Conservation (phyloP, 345 rosid species). For the Salix purpurea region DNA sequence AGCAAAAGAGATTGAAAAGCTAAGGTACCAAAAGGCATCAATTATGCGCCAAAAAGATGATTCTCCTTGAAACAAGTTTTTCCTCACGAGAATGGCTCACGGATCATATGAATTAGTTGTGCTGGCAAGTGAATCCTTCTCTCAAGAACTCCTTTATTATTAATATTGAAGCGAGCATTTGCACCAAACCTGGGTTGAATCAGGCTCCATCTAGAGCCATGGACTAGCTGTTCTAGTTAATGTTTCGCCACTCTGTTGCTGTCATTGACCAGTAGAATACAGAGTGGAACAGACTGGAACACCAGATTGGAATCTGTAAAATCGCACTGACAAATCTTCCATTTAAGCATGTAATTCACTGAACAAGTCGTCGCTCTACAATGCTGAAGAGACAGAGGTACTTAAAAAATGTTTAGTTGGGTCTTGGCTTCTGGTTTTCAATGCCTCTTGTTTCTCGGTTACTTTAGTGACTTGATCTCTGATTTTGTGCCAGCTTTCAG, state of each 20-base stretch:
- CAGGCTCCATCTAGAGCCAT: background rate
- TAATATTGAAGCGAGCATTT: background rate
- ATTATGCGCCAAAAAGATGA: conserved; percentile 35
- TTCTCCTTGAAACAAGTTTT: conserved; percentile 4
- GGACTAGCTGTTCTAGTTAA: background rate
- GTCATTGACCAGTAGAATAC: background rate
- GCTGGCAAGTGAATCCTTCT: background rate
- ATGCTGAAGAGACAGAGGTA: no score
- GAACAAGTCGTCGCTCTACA: no score
- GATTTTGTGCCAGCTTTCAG: no score
- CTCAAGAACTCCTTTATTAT: background rate
- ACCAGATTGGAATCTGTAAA: background rate
- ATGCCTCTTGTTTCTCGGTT: no score
- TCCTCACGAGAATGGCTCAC: background rate
- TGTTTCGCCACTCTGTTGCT: background rate
- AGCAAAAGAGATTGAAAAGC: conserved; percentile 71
- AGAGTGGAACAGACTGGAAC: background rate
- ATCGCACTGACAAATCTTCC: no score
- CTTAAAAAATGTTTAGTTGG: no score
- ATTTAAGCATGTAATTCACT: no score
- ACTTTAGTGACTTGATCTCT: no score
- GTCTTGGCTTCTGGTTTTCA: no score
- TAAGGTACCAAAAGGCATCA: conserved; percentile 62
- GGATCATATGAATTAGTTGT: background rate
- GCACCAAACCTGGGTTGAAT: background rate